Base-by-base conservation (phyloP, 2,329 filamentous ascomycete species). In the Diplodia seriata region DNA sequence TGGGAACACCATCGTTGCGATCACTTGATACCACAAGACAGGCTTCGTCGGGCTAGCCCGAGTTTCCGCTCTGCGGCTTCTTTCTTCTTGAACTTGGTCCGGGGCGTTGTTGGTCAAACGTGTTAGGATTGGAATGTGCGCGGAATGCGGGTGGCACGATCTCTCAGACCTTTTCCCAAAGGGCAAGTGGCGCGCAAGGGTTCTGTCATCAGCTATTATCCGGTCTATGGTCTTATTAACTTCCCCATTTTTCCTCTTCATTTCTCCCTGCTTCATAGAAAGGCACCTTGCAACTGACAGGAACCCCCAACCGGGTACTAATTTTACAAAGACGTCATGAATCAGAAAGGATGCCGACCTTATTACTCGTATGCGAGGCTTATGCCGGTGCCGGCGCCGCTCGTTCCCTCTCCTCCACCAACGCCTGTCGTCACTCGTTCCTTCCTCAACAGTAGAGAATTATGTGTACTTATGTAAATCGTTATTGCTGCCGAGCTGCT, bases 101-200 rank as follows among this genome's bases (percentile, higher is more conserved):
- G 63, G 63, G 50, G 53, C 50, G 63, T 63, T 51, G 47, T 51
- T 51, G 59, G 59, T 50, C 59, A 51, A 62, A 56, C 36, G 54
- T 56, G 54, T n/a, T 26, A 26, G 50, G 50, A 29, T 53, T 23
- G 23, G 50, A 53, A 53, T 53, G 50, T 53, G 50, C 26, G 54
- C 8, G 18, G 43, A n/a, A 47, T 15, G 15, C 40, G 36, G 26
- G 20, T 26, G 43, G 29, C 15, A 40, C 18, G 43, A 31, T 33
- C 20, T 53, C 38, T 62, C 26, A 36, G 40, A 33, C 14, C 18
- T 40, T 31, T 63, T 65, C 29, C 23, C 15, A 47, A 40, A 11
- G 36, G 18, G 49, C 50, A 18, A 20, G 20, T 31, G n/a, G 49
- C 4, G 50, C 1, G 36, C 36, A 36, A 64, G 33, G 33, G 4